A percentile compares a stretch with the other conserved stretches of the same genome.
Evolutionary conservation across 805 yeast species (phyloP).

Genomic region (Candida corydali): DNA sequence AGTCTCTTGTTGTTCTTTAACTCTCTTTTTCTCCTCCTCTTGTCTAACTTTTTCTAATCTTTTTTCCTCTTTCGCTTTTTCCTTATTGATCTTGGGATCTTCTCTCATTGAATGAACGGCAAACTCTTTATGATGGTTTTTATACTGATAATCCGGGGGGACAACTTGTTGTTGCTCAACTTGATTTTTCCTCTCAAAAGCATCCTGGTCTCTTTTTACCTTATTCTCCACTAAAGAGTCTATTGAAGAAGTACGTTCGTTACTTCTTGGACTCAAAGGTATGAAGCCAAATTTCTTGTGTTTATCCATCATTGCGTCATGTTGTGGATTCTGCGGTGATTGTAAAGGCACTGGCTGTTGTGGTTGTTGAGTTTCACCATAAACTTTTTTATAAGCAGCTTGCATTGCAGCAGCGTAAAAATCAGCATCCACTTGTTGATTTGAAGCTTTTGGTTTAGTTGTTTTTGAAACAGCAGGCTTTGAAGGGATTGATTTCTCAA

Average conservation of each 20-base stretch:
- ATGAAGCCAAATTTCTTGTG: slow-evolving; percentile 8
- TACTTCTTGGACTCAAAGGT: slow-evolving; percentile 5
- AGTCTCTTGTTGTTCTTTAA: slow-evolving; percentile 5
- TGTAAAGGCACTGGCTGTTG: background rate
- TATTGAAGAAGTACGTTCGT: slow-evolving; percentile 1
- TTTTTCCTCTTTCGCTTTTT: slow-evolving; percentile 12
- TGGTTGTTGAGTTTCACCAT: slow-evolving; percentile 32
- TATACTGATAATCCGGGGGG: slow-evolving; percentile 18
- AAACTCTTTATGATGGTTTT: slow-evolving; percentile 30
- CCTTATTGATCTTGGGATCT: slow-evolving; percentile 10
- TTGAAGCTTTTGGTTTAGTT: slow-evolving; percentile 5
- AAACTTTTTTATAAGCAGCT: slow-evolving; percentile 54
- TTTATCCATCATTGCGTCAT: slow-evolving; percentile 1
- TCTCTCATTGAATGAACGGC: slow-evolving; percentile 28
- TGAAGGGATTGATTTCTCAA: slow-evolving; percentile 2
- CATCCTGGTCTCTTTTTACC: slow-evolving; percentile 9
- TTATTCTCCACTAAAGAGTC: slow-evolving; percentile 8
- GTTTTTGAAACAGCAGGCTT: background rate
- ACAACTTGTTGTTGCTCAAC: slow-evolving; percentile 9
- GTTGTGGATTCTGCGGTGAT: slow-evolving; percentile 1
- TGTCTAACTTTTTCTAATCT: slow-evolving; percentile 7
- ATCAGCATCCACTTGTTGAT: slow-evolving; percentile 38
- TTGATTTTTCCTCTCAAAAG: slow-evolving; percentile 11
- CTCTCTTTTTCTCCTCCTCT: slow-evolving; percentile 7
- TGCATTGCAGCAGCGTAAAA: slow-evolving; percentile 53